phyloP scores from a whole-genome alignment of 495 filamentous ascomycete species.

The Neurospora terricola region DNA sequence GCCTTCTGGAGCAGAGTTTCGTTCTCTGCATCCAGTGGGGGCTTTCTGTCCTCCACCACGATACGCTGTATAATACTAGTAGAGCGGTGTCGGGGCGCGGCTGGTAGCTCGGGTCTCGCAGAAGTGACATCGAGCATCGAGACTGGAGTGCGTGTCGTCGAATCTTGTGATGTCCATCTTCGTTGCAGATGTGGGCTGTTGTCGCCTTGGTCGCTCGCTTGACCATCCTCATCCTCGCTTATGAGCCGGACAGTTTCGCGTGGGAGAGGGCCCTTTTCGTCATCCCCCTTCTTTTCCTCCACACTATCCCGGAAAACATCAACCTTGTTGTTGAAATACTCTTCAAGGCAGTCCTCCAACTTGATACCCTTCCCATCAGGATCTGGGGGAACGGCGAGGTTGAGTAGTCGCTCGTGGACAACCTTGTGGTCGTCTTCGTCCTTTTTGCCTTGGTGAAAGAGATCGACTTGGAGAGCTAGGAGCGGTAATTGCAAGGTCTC shows the following conservation, averaged over 20 bases:
- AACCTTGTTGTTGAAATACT: constrained; percentile 90
- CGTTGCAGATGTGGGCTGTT: constrained; percentile 9
- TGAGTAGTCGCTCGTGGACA: constrained; percentile 82
- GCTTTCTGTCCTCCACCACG: constrained; percentile 27
- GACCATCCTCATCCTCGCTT: constrained; percentile 20
- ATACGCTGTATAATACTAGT: constrained; percentile 42
- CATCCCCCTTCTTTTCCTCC: constrained; percentile 42
- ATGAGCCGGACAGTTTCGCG: constrained; percentile 28
- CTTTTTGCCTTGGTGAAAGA: constrained; percentile 84
- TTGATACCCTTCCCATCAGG: constrained; percentile 56
- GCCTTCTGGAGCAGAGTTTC: constrained; percentile 27
- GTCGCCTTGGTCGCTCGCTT: constrained; percentile 4
- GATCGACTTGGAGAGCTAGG: constrained; percentile 85
- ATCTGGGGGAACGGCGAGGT: constrained; percentile 68
- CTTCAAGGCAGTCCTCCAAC: constrained; percentile 82
- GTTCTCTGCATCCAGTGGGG: constrained; percentile 26
- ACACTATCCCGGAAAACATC: constrained; percentile 69
- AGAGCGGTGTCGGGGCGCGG: constrained; percentile 28
- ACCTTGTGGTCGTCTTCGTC: constrained; percentile 85
- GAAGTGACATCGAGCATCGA: constrained; percentile 7
- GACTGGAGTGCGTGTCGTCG: constrained; percentile 11
- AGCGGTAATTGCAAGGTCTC: constrained; percentile 79
- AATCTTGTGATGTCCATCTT: constrained; percentile 24
- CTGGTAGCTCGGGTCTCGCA: constrained; percentile 10
- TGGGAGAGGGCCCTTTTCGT: constrained; percentile 2